These are phyloP conservation scores for Corynascus novoguineensis DNA, from an alignment of 495 filamentous ascomycete species.

Conservation along the genomic window DNA sequence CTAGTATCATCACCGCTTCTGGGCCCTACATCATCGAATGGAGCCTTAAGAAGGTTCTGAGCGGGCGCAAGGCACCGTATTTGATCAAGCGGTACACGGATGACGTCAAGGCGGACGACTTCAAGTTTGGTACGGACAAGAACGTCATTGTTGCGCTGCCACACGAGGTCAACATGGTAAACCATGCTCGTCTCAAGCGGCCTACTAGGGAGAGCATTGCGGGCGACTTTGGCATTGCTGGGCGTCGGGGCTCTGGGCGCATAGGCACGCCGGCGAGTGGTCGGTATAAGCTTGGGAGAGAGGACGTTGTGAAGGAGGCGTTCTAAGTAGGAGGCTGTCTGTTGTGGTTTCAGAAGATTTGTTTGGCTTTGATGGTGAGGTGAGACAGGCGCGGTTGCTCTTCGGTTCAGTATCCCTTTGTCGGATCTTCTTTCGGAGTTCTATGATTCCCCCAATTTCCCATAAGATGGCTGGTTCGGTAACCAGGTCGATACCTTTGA, in stretches of 20 bases:
- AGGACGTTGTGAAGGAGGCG: constrained; percentile 80
- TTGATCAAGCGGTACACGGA: constrained; percentile 93
- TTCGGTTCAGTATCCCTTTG: background rate
- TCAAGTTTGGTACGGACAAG: constrained; percentile 94
- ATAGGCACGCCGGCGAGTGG: constrained; percentile 49
- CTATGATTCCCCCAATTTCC: background rate
- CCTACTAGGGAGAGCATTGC: constrained; percentile 89
- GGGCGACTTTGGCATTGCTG: constrained; percentile 46
- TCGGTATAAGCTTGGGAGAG: constrained; percentile 57
- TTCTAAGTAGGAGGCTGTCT: constrained; percentile 46
- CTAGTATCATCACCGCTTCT: constrained; percentile 93
- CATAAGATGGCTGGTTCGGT: constrained; percentile 9
- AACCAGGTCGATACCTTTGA: constrained; percentile 16
- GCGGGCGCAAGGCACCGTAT: constrained; percentile 78
- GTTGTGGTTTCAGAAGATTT: background rate
- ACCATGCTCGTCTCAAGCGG: constrained; percentile 72
- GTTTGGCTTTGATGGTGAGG: background rate
- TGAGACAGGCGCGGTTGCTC: background rate
- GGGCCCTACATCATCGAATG: constrained; percentile 97
- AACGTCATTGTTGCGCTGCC: constrained; percentile 95
- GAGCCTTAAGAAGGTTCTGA: constrained; percentile 82
- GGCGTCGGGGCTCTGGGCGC: constrained; percentile 41
- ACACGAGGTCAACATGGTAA: constrained; percentile 97
- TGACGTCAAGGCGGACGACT: constrained; percentile 97
- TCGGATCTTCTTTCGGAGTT: constrained; percentile 1